phyloP scores from a whole-genome alignment of 495 filamentous ascomycete genomes.

The Penicillium ucsense region DNA sequence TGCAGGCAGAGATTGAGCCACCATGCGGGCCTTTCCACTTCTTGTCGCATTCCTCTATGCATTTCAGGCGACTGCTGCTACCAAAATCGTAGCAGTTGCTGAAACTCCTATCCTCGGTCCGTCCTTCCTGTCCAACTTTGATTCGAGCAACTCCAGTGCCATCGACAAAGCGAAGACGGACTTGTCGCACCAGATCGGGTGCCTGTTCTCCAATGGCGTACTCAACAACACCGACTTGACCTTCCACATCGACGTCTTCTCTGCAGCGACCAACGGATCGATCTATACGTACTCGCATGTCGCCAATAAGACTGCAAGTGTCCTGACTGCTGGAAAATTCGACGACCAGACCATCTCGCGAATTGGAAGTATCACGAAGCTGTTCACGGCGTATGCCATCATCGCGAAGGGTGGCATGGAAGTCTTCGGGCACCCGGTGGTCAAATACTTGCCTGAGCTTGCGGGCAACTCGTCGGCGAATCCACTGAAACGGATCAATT shows the following conservation, averaged over 20 bases:
- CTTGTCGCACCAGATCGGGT: neutral
- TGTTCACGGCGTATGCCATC: conserved; percentile 37
- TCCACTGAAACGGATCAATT: neutral
- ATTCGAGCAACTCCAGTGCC: conserved; percentile 1
- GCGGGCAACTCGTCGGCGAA: neutral
- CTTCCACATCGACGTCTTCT: conserved; percentile 5
- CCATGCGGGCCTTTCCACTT: neutral
- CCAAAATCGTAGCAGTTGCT: conserved; percentile 6
- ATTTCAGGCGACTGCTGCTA: neutral
- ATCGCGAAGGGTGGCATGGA: conserved; percentile 37
- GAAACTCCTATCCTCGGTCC: conserved; percentile 5
- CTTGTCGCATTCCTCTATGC: neutral
- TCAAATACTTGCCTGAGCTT: conserved; percentile 47
- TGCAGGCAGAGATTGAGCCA: too few relatives aligned
- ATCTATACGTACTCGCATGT: conserved; percentile 8
- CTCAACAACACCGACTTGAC: conserved; percentile 5
- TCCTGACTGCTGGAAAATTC: conserved; percentile 1
- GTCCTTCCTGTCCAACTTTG: conserved; percentile 8
- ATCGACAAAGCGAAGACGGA: neutral
- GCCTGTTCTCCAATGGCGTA: neutral
- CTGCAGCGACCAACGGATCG: conserved; percentile 4
- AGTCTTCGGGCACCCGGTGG: conserved; percentile 36
- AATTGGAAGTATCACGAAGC: conserved; percentile 37
- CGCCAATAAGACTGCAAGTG: neutral
- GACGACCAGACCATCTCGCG: conserved; percentile 35